Conservation (phyloP, 1,284 basidiomycete genomes). For the Ganoderma multipileum region DNA sequence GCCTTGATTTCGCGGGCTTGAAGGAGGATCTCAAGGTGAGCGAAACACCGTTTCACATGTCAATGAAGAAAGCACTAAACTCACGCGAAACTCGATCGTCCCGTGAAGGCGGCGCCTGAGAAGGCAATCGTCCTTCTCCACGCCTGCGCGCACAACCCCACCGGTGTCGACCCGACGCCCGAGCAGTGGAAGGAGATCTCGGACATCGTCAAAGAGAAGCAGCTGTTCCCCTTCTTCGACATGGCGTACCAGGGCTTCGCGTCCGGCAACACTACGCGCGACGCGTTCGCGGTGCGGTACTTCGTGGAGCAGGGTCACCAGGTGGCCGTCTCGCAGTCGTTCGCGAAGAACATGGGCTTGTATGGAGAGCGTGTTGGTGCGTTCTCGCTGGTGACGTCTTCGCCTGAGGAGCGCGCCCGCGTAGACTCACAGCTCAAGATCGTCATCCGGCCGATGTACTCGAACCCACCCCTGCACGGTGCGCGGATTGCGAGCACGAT, state of each 20-base stretch:
- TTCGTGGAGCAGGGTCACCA: slow-evolving; percentile 92
- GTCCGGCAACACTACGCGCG: slow-evolving; percentile 86
- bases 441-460: slow-evolving; percentile 97
- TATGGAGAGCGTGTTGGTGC: slow-evolving; percentile 97
- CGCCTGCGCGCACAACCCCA: slow-evolving; percentile 98
- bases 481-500: slow-evolving; percentile 91
- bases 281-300: slow-evolving; percentile 95
- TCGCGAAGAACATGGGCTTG: slow-evolving; percentile 99
- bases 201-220: slow-evolving; percentile 86
- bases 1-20: slow-evolving; percentile 92
- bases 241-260: slow-evolving; percentile 99
- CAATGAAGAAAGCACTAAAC: not conserved
- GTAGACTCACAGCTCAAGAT: slow-evolving; percentile 97
- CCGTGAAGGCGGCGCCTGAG: slow-evolving; percentile 72
- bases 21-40: slow-evolving; percentile 83
- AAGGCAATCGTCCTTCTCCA: slow-evolving; percentile 86
- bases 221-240: slow-evolving; percentile 93
- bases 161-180: slow-evolving; percentile 94
- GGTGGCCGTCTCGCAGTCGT: slow-evolving; percentile 89
- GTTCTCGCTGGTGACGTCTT: slow-evolving; percentile 84
- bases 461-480: slow-evolving; percentile 96
- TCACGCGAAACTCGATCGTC: not conserved
- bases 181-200: slow-evolving; percentile 95
- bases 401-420: slow-evolving; percentile 86
- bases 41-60: not conserved